phyloP scores from a whole-genome alignment of 805 yeast genomes.

The Nakazawaea pomicola region DNA sequence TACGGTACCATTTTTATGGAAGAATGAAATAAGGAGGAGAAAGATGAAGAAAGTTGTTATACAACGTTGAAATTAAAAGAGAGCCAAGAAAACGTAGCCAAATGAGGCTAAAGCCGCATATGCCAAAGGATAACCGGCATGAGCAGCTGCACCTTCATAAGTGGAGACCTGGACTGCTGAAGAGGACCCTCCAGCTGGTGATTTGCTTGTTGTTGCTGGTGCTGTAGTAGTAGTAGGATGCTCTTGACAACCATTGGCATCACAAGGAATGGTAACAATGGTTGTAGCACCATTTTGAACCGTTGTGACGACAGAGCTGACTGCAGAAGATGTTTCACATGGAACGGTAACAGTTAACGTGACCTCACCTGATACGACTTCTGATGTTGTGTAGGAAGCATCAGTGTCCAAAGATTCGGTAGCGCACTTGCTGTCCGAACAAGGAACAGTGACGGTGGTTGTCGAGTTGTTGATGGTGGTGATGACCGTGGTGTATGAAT shows the following conservation, averaged over 20 bases:
- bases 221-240: no score
- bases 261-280: not conserved
- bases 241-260: not conserved
- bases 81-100: no score
- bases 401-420: conserved; percentile 4
- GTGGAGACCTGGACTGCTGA: no score
- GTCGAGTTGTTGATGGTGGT: conserved; percentile 2
- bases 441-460: conserved; percentile 10
- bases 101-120: no score
- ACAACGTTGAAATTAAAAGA: no score
- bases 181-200: no score
- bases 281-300: not conserved
- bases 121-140: no score
- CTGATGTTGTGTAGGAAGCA: conserved; percentile 9
- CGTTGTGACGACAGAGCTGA: not conserved
- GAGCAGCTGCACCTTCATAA: no score
- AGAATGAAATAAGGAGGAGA: no score
- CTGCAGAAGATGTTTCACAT: conserved; percentile 1
- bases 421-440: conserved; percentile 3
- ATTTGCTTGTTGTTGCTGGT: no score
- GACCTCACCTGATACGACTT: conserved; percentile 4
- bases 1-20: no score
- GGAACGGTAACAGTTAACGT: conserved; percentile 10
- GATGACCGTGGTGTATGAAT: conserved; percentile 11
- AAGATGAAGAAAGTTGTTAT: no score